A percentile compares a stretch with the other conserved stretches of the same genome.
Conservation (phyloP, 352 stramenopile genomes). For the Globisporangium lucens region DNA sequence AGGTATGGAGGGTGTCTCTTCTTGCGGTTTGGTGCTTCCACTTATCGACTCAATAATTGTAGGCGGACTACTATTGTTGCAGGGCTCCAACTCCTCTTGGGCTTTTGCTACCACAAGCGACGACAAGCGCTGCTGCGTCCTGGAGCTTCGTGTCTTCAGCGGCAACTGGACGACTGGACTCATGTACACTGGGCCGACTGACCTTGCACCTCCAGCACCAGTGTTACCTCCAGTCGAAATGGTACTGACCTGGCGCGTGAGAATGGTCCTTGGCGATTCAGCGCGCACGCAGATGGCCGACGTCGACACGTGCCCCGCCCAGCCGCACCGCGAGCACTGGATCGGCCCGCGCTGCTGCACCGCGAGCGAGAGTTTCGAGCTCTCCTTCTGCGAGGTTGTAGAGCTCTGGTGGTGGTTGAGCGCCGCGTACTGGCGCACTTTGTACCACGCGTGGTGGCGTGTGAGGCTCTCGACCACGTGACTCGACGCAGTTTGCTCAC, state of each 20-base stretch:
- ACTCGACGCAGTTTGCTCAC: constrained; percentile 30
- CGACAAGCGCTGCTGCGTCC: constrained; percentile 3
- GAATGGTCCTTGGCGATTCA: background rate
- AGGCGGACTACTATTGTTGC: too few relatives aligned
- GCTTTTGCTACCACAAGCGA: background rate
- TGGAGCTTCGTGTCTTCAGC: background rate
- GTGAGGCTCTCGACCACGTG: constrained; percentile 41
- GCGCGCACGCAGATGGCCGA: constrained; percentile 36
- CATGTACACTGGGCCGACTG: background rate
- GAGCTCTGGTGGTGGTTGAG: constrained; percentile 53
- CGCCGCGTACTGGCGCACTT: constrained; percentile 50
- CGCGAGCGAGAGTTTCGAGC: constrained; percentile 30
- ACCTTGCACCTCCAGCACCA: background rate
- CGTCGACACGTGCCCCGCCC: constrained; percentile 47
- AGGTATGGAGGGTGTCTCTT: too few relatives aligned
- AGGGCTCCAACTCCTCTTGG: too few relatives aligned
- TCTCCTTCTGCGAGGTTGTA: constrained; percentile 20
- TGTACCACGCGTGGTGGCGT: constrained; percentile 48
- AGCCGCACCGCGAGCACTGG: constrained; percentile 53
- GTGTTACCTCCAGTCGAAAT: background rate
- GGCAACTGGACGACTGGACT: background rate
- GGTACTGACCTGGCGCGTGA: background rate
- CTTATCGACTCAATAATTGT: too few relatives aligned
- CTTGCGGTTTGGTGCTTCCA: too few relatives aligned
- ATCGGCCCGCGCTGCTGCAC: constrained; percentile 47